phyloP scores from a whole-genome alignment of 306 rosid species.

The Cicer judaicum region DNA sequence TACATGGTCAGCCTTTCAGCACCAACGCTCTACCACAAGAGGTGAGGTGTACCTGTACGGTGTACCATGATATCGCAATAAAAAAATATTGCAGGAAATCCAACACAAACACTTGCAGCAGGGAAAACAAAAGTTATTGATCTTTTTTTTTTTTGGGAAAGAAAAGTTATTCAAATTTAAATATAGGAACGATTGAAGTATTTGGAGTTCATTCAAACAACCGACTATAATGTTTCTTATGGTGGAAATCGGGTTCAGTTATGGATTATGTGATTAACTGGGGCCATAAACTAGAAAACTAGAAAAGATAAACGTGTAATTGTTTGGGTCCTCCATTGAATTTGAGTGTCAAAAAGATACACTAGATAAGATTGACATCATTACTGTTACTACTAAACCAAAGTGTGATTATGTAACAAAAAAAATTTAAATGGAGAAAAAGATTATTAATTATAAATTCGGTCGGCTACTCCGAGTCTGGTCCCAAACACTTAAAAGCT shows the following conservation, averaged over 20 bases:
- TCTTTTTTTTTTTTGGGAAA: neutral
- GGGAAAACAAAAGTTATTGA: conserved; percentile 9
- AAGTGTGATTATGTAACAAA: neutral
- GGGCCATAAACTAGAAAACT: neutral
- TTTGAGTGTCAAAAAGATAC: conserved; percentile 6
- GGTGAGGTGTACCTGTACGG: neutral
- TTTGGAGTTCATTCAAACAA: conserved; percentile 24
- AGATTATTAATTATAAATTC: neutral
- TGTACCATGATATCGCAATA: conserved; percentile 20
- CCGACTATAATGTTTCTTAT: neutral
- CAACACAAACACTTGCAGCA: neutral
- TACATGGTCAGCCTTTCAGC: conserved; percentile 19
- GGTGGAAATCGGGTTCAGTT: conserved; percentile 13
- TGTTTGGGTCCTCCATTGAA: conserved; percentile 37
- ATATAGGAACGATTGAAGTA: conserved; percentile 2
- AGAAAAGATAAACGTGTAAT: conserved; percentile 22
- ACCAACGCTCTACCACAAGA: conserved; percentile 25
- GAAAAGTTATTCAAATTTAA: neutral
- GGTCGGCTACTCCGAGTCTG: neutral
- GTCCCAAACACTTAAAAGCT: conserved; percentile 22
- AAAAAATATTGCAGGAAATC: conserved; percentile 30
- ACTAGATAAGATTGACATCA: conserved; percentile 31
- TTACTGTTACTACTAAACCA: conserved; percentile 22
- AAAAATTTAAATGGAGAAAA: too few relatives aligned
- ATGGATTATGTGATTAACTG: conserved; percentile 17